Conservation (phyloP, 345 rosid genomes). For the Gossypium turneri region DNA sequence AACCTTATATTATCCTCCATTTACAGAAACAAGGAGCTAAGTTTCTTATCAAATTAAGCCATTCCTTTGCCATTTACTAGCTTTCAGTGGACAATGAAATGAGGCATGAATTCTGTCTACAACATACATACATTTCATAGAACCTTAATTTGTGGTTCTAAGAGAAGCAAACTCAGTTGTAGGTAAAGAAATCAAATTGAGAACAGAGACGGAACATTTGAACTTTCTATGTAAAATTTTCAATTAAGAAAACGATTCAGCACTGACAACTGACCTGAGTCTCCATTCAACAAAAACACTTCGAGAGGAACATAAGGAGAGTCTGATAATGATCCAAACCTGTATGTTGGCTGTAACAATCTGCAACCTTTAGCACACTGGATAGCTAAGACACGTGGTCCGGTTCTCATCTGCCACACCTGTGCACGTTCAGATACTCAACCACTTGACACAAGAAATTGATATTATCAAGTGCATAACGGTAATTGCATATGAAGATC, state of each 20-base stretch:
- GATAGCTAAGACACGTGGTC: conserved; percentile 70
- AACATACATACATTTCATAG: conserved; percentile 6
- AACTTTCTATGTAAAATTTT: conserved; percentile 16
- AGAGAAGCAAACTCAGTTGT: neutral
- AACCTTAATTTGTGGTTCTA: neutral
- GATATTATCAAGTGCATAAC: neutral
- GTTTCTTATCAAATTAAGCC: conserved; percentile 7
- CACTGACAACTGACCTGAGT: conserved; percentile 77
- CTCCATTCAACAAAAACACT: conserved; percentile 80
- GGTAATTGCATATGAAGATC: neutral
- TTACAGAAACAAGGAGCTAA: neutral
- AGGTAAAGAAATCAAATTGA: neutral
- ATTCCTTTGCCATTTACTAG: neutral
- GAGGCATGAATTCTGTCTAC: neutral
- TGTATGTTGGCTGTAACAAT: conserved; percentile 78
- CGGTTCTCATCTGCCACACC: conserved; percentile 99
- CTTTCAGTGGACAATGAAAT: neutral
- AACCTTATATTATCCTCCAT: neutral
- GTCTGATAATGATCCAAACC: conserved; percentile 61
- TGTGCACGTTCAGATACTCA: conserved; percentile 31
- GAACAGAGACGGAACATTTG: conserved; percentile 9
- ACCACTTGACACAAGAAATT: neutral
- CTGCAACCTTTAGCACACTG: conserved; percentile 72
- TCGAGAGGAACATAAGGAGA: conserved; percentile 80
- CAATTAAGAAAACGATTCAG: conserved; percentile 57